Evolutionary conservation across 2,329 filamentous ascomycete genomes (phyloP).

Genomic region (Cucurbitaria berberidis): DNA sequence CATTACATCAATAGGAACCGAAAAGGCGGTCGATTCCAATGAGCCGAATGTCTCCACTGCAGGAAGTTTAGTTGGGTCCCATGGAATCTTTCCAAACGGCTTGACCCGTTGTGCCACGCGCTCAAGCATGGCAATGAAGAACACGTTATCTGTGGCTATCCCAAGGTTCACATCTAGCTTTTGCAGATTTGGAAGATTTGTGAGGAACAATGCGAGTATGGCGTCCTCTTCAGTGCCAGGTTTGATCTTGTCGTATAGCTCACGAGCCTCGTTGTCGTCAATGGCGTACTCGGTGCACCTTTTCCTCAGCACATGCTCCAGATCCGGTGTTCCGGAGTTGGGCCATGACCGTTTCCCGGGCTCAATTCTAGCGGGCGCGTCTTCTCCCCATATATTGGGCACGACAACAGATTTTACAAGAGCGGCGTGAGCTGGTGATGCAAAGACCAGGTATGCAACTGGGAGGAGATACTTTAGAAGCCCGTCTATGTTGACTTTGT

Average conservation of each 20-base stretch:
- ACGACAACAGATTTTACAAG: slow-evolving; percentile 1
- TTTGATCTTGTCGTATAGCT: neutral
- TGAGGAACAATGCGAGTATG: neutral
- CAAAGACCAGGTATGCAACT: neutral
- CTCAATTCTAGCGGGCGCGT: no score
- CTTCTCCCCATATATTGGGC: neutral
- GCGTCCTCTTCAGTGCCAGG: neutral
- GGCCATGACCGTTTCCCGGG: neutral
- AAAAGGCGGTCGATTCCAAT: neutral
- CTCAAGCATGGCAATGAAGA: neutral
- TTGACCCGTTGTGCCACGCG: neutral
- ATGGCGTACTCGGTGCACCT: neutral
- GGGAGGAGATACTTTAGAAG: neutral
- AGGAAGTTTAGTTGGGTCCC: no score
- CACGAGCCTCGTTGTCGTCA: neutral
- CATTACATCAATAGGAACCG: neutral
- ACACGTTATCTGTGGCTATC: neutral
- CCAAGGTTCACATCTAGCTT: slow-evolving; percentile 1
- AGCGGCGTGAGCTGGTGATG: slow-evolving; percentile 1
- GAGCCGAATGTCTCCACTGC: no score
- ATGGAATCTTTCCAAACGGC: no score
- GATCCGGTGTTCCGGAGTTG: neutral
- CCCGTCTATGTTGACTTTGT: no score
- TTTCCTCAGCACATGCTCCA: neutral
- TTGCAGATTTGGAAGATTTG: neutral